Percentiles rank a stretch among this genome's conserved stretches.
phyloP scores from a whole-genome alignment of 1,284 basidiomycete genomes.

The Cutaneotrichosporon cutaneum region DNA sequence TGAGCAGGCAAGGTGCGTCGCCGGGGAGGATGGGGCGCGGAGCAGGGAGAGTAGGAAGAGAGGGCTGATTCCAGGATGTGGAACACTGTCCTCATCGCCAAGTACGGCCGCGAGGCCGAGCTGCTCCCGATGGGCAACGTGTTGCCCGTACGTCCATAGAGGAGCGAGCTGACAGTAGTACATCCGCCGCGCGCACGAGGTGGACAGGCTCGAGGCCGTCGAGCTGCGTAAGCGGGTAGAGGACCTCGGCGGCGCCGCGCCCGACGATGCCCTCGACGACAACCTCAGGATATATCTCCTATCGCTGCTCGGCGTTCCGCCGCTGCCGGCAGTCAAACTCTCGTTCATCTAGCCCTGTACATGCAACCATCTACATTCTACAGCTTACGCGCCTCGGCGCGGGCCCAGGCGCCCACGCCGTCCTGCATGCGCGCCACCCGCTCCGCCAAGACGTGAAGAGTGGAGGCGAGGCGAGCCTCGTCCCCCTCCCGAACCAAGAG shows the following conservation, averaged over 20 bases:
- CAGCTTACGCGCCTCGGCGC: slow-evolving; percentile 8
- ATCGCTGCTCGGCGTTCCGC: background rate
- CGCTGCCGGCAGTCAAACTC: background rate
- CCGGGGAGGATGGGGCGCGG: background rate
- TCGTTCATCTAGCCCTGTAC: background rate
- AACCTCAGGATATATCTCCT: background rate
- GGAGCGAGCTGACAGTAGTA: background rate
- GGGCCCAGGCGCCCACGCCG: slow-evolving; percentile 13
- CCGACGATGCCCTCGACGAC: background rate
- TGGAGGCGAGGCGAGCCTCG: background rate
- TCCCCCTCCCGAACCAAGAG: slow-evolving; percentile 1
- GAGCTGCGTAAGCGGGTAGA: background rate
- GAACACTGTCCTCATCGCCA: background rate
- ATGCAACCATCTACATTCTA: background rate
- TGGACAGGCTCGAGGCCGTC: background rate
- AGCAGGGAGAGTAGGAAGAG: background rate
- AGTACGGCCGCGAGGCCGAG: background rate
- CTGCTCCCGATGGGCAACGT: background rate
- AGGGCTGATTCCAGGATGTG: background rate
- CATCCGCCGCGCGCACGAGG: background rate
- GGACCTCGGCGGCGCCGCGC: background rate
- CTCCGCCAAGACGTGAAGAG: background rate
- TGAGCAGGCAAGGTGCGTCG: background rate
- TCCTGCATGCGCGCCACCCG: slow-evolving; percentile 12
- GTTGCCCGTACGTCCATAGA: background rate